Conservation (phyloP, 176 grass and related monocot genomes). For the Eremochloa ophiuroides region DNA sequence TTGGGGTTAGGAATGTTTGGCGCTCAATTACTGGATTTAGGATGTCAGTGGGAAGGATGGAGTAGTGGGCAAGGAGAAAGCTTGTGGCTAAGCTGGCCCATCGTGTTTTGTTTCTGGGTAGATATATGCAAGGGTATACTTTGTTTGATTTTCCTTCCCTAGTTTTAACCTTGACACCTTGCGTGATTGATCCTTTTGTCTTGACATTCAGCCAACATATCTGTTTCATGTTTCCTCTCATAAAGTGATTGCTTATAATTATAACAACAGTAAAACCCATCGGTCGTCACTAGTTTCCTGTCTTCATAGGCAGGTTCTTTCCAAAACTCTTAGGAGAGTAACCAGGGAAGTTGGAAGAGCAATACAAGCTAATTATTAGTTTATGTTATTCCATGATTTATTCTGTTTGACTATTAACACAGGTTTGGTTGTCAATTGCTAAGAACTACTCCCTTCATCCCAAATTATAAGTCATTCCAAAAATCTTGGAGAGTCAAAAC, state of each 20-base stretch:
- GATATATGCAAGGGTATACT: background rate
- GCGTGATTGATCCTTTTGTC: background rate
- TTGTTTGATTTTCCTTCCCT: background rate
- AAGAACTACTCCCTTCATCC: too few relatives aligned
- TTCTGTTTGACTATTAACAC: background rate
- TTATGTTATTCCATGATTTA: background rate
- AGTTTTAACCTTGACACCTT: background rate
- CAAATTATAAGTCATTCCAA: too few relatives aligned
- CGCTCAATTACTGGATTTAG: background rate
- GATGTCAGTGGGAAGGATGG: background rate
- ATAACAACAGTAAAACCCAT: too few relatives aligned
- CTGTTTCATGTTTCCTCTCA: background rate
- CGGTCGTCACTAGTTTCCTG: background rate
- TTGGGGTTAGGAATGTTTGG: background rate
- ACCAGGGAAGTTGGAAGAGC: background rate
- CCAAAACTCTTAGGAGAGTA: background rate
- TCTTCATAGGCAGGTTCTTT: background rate
- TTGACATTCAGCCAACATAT: background rate
- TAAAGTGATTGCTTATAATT: slow-evolving; percentile 2
- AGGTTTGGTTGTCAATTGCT: background rate
- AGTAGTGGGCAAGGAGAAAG: background rate
- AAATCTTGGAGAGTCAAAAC: too few relatives aligned
- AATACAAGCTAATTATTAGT: background rate
- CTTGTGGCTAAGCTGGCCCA: background rate
- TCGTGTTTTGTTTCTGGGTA: background rate